A percentile compares a stretch with the other conserved stretches of the same genome.
These are phyloP conservation scores for Russula ochroleuca DNA, from an alignment of 768 basidiomycete species.

Conservation along the genomic window DNA sequence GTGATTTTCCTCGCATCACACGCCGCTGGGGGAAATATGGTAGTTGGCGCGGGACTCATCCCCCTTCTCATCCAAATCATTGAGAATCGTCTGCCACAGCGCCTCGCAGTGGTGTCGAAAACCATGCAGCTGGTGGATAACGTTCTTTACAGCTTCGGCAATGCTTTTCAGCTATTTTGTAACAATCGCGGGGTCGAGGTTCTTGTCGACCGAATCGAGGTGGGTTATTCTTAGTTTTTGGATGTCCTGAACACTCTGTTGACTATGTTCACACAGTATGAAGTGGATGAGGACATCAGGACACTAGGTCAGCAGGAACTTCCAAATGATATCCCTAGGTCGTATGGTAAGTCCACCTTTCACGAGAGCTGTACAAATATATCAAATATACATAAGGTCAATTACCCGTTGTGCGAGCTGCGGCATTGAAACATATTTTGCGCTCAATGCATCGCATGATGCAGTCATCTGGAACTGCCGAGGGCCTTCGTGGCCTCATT, in stretches of 20 bases:
- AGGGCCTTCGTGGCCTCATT: conserved; percentile 90
- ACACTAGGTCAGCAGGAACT: conserved; percentile 53
- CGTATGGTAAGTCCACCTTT: conserved; percentile 44
- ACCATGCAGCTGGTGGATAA: conserved; percentile 91
- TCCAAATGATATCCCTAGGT: conserved; percentile 41
- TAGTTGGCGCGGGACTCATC: conserved; percentile 89
- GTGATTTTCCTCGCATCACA: conserved; percentile 84
- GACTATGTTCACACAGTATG: conserved; percentile 32
- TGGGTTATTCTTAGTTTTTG: conserved; percentile 36
- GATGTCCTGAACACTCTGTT: not conserved
- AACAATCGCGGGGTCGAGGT: conserved; percentile 78
- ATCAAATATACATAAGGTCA: conserved; percentile 44
- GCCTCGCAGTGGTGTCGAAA: conserved; percentile 77
- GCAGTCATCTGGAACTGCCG: conserved; percentile 90
- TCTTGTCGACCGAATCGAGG: conserved; percentile 84
- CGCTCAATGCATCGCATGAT: conserved; percentile 96
- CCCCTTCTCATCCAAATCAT: conserved; percentile 86
- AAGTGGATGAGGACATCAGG: conserved; percentile 32
- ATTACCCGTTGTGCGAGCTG: conserved; percentile 67
- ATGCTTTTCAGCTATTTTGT: conserved; percentile 84
- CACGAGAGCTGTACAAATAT: conserved; percentile 5
- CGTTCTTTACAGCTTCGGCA: conserved; percentile 83
- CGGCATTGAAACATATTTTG: conserved; percentile 84
- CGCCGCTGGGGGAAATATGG: conserved; percentile 84
- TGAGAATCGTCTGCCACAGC: conserved; percentile 64